phyloP scores from a whole-genome alignment of 129 eudicot genomes.

The Helichrysum umbraculigerum region DNA sequence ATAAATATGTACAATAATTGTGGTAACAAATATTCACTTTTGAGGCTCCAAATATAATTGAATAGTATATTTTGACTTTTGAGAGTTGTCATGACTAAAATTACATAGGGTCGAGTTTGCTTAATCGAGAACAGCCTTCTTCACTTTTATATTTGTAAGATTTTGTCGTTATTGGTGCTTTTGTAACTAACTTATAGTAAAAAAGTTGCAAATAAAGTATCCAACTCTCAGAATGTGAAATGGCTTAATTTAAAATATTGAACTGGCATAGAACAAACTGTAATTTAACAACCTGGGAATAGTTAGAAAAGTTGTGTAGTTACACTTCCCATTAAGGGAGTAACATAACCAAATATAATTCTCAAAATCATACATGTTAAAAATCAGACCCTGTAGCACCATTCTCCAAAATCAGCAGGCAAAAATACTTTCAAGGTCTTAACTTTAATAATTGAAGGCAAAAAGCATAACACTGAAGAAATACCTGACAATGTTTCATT shows the following conservation, averaged over 20 bases:
- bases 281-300: neutral
- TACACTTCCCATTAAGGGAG: conserved; percentile 64
- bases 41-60: neutral
- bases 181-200: neutral
- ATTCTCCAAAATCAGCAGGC: conserved; percentile 46
- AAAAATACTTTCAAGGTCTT: neutral
- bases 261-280: conserved; percentile 1
- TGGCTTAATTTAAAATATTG: conserved; percentile 1
- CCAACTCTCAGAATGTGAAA: neutral
- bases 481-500: no score
- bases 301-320: conserved; percentile 82
- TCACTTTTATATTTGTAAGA: neutral
- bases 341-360: conserved; percentile 78
- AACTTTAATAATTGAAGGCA: no score
- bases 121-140: neutral
- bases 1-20: neutral
- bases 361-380: conserved; percentile 74
- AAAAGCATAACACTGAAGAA: no score
- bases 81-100: neutral
- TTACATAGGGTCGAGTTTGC: neutral
- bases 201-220: neutral
- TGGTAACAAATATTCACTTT: neutral
- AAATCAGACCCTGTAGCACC: conserved; percentile 78
- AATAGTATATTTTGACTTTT: neutral
- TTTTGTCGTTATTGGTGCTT: neutral